phyloP scores from a whole-genome alignment of 2,329 filamentous ascomycete genomes.

The Pseudocercospora eumusae region DNA sequence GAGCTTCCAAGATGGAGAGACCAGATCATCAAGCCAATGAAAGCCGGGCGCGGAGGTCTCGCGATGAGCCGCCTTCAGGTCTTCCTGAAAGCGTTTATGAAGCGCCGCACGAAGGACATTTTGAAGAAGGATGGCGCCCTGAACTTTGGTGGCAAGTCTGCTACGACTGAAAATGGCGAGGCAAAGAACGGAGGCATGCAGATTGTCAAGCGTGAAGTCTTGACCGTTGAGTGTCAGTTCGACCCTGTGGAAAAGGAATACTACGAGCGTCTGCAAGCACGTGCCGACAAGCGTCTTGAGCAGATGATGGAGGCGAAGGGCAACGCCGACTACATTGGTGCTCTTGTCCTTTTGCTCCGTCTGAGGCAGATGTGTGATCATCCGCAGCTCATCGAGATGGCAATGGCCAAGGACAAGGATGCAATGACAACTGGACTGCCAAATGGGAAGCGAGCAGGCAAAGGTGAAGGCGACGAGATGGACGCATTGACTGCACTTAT shows the following conservation, averaged over 20 bases:
- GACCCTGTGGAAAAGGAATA: constrained; percentile 78
- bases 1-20: constrained; percentile 85
- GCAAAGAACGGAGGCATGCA: constrained; percentile 69
- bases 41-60: constrained; percentile 82
- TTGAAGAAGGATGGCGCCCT: constrained; percentile 82
- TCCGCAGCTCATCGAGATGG: constrained; percentile 80
- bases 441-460: constrained; percentile 48
- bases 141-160: constrained; percentile 69
- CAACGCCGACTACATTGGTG: constrained; percentile 87
- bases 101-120: constrained; percentile 97
- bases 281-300: constrained; percentile 83
- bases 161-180: constrained; percentile 51
- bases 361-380: constrained; percentile 95
- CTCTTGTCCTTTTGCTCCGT: constrained; percentile 85
- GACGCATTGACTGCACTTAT: constrained; percentile 86
- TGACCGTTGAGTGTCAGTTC: constrained; percentile 76
- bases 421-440: constrained; percentile 63
- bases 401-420: constrained; percentile 84
- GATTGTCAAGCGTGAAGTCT: constrained; percentile 86
- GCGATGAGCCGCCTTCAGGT: constrained; percentile 84
- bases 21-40: constrained; percentile 86
- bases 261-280: constrained; percentile 78
- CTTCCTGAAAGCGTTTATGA: constrained; percentile 92
- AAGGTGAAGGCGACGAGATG: constrained; percentile 60
- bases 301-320: constrained; percentile 76